phyloP scores from a whole-genome alignment of 257 asterid genomes.

The Scutellaria minor region DNA sequence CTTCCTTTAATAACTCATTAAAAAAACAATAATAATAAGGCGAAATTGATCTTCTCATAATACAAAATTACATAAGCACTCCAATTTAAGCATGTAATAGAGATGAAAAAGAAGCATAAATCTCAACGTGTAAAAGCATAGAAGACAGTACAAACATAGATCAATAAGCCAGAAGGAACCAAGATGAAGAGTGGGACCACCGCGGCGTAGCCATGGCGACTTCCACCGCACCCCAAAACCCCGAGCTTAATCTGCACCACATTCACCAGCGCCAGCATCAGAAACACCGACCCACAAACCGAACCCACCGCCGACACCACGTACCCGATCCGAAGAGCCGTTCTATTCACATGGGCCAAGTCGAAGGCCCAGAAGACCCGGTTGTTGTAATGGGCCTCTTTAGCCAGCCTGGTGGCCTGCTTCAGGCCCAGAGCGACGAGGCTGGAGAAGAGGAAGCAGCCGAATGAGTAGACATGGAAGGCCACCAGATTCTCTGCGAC shows the following conservation, averaged over 20 bases:
- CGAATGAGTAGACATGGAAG: conserved; percentile 88
- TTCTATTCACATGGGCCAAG: conserved; percentile 64
- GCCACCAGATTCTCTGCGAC: conserved; percentile 68
- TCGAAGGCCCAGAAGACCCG: conserved; percentile 56
- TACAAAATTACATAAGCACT: no score
- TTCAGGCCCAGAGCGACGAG: conserved; percentile 76
- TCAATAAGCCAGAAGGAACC: conserved; percentile 70
- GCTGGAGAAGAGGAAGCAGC: conserved; percentile 93
- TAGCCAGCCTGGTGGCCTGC: conserved; percentile 66
- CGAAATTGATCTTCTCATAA: no score
- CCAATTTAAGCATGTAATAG: no score
- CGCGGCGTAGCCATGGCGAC: conserved; percentile 67
- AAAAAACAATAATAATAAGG: no score
- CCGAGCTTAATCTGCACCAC: conserved; percentile 95
- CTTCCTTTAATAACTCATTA: no score
- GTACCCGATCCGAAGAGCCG: conserved; percentile 75
- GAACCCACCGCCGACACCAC: conserved; percentile 81
- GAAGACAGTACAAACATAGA: conserved; percentile 64
- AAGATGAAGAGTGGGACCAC: conserved; percentile 75
- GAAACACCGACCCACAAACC: conserved; percentile 67
- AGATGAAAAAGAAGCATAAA: neutral
- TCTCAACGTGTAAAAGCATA: conserved; percentile 80
- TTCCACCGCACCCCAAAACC: conserved; percentile 73
- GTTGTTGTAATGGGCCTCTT: conserved; percentile 44
- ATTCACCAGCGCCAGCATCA: conserved; percentile 82